Evolutionary conservation across 75 land plant species (phyloP), one percentile per base, ranked within the genome.

Genomic region (Azolla pinnata): DNA sequence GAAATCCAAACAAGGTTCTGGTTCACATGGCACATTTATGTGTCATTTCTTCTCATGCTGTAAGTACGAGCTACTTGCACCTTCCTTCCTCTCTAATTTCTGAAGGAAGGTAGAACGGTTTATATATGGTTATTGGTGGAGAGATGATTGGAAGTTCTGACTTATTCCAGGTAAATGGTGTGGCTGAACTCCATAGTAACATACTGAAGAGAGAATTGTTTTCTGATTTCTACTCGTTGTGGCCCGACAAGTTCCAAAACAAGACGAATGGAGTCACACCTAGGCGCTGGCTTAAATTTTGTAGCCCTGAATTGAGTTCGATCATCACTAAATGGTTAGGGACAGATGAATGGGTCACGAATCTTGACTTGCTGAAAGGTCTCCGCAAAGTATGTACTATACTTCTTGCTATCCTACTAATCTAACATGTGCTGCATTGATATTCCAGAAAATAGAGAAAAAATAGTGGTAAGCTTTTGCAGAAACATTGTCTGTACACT

Each of bases 211-310:
- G 77, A 0, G 91, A 84, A 45, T 63, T 90, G 16, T 95, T 95
- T 78, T 69, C 83, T 26, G 97, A 95, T 30, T 95, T 90, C 62
- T 82, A 72, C 35, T 75, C 82, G 9, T 62, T 95, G 54, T 95
- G 99, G 99, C 99, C 99, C 7, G 61, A 54, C 21, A 95, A 86
- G 56, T 83, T 95, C 52, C 99, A 89, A 63, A 95, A 95, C 67
- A 90, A 90, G 65, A 95, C 99, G 0, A 95, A 95, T 80, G 99
- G 99, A 9, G 82, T 95, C 59, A 95, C 99, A 4, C 99, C 99
- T 57, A 81, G 97, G 23, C 66, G 99, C 40, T 95, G 99, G 99
- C 74, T 95, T 33, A 75, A 74, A 1, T 90, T 86, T 70, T 95
- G 96, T 73, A 95, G 62, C 63, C 97, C 96, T 59, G 88, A 83